These are phyloP conservation scores for Bryopsis sp. DNA, from an alignment of 139 green algal species.

Conservation along the genomic window DNA sequence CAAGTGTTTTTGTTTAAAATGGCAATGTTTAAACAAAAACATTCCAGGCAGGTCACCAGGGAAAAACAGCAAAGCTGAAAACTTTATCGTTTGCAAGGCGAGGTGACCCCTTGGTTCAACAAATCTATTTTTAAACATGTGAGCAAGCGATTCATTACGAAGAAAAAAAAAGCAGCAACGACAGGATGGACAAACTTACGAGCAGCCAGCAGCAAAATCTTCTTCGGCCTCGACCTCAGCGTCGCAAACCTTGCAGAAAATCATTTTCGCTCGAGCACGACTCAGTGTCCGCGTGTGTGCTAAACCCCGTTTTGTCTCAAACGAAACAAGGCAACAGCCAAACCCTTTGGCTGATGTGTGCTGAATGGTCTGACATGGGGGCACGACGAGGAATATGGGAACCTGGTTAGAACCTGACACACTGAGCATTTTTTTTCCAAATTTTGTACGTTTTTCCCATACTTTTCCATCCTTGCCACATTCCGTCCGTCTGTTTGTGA, in stretches of 20 bases:
- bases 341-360: no score
- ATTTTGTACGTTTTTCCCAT: no score
- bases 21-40: background rate
- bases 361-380: no score
- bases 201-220: background rate
- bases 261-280: background rate
- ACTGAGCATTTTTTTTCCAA: no score
- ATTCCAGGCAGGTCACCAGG: background rate
- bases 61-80: background rate
- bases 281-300: background rate
- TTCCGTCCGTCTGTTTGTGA: no score
- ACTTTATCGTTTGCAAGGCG: background rate
- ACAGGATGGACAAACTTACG: background rate
- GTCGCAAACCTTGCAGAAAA: background rate
- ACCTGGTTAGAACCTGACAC: no score
- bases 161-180: background rate
- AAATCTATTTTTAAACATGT: background rate
- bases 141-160: background rate
- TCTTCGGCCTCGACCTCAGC: background rate
- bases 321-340: background rate
- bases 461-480: no score
- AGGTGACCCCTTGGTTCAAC: background rate
- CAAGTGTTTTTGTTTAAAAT: background rate
- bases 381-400: no score
- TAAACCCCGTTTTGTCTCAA: background rate